A percentile compares a stretch with the other conserved stretches of the same genome.
Conservation (phyloP, 768 basidiomycete species). For the Lentinus tigrinus region DNA sequence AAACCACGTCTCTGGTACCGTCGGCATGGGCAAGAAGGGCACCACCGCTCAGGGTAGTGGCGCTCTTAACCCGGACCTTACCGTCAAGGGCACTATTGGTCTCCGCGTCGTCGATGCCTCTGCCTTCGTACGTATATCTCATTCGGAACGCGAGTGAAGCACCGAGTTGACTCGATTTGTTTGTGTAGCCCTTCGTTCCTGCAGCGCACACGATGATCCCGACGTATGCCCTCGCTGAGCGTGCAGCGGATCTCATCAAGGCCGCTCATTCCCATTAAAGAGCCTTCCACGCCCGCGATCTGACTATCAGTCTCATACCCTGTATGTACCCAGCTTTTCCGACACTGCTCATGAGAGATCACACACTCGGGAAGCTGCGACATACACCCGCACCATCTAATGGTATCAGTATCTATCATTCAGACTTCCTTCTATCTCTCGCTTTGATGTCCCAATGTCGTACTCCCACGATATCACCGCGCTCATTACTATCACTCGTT, state of each 20-base stretch:
- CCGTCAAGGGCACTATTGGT: not conserved
- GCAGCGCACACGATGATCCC: not conserved
- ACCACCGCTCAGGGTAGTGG: not conserved
- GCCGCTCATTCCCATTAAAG: not conserved
- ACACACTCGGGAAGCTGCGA: too few relatives aligned
- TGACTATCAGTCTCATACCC: too few relatives aligned
- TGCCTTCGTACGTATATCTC: not conserved
- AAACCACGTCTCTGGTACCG: not conserved
- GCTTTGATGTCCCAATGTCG: too few relatives aligned
- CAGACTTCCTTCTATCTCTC: too few relatives aligned
- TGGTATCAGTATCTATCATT: too few relatives aligned
- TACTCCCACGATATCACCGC: too few relatives aligned
- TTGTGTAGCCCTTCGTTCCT: not conserved
- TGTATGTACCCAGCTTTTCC: too few relatives aligned
- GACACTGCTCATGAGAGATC: too few relatives aligned
- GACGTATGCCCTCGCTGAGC: conserved; percentile 6
- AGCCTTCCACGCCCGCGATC: not conserved
- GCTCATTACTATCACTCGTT: too few relatives aligned
- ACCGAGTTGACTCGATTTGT: not conserved
- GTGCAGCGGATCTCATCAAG: conserved; percentile 8
- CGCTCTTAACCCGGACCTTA: not conserved
- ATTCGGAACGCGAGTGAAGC: not conserved
- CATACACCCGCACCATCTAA: too few relatives aligned
- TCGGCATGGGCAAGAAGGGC: not conserved
- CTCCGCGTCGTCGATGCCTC: conserved; percentile 5